A percentile compares a stretch with the other conserved stretches of the same genome.
These are phyloP conservation scores for Turritis glabra DNA, from an alignment of 345 rosid genomes.

Conservation along the genomic window DNA sequence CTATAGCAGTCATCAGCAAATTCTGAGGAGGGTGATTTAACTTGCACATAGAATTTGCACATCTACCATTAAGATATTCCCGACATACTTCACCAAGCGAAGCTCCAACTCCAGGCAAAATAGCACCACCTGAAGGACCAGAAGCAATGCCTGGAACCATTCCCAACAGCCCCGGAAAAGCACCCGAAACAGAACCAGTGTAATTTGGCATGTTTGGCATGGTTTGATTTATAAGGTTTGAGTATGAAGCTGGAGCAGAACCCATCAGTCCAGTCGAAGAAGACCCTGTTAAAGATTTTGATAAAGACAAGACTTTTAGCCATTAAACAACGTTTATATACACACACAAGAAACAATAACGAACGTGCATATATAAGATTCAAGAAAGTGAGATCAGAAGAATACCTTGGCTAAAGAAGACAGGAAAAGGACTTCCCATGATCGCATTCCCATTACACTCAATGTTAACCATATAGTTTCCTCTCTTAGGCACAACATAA, in stretches of 20 bases:
- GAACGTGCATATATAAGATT: background rate
- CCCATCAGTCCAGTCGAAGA: slow-evolving; percentile 75
- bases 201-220: slow-evolving; percentile 99
- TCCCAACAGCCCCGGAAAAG: slow-evolving; percentile 88
- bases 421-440: slow-evolving; percentile 97
- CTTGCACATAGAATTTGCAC: slow-evolving; percentile 80
- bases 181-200: slow-evolving; percentile 91
- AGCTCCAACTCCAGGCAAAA: slow-evolving; percentile 95
- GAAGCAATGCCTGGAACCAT: slow-evolving; percentile 92
- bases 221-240: slow-evolving; percentile 83
- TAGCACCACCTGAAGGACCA: slow-evolving; percentile 94
- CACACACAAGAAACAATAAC: background rate
- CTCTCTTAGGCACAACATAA: slow-evolving; percentile 95
- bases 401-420: slow-evolving; percentile 94
- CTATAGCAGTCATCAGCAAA: slow-evolving; percentile 90
- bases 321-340: background rate
- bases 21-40: slow-evolving; percentile 91
- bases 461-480: slow-evolving; percentile 90
- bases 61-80: slow-evolving; percentile 87
- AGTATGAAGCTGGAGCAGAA: slow-evolving; percentile 65
- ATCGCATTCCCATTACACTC: slow-evolving; percentile 89
- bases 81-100: slow-evolving; percentile 95
- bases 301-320: slow-evolving; percentile 8
- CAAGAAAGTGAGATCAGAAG: background rate
- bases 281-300: slow-evolving; percentile 46